Base-by-base conservation (phyloP, 2,329 filamentous ascomycete species). In the Alternaria solani region DNA sequence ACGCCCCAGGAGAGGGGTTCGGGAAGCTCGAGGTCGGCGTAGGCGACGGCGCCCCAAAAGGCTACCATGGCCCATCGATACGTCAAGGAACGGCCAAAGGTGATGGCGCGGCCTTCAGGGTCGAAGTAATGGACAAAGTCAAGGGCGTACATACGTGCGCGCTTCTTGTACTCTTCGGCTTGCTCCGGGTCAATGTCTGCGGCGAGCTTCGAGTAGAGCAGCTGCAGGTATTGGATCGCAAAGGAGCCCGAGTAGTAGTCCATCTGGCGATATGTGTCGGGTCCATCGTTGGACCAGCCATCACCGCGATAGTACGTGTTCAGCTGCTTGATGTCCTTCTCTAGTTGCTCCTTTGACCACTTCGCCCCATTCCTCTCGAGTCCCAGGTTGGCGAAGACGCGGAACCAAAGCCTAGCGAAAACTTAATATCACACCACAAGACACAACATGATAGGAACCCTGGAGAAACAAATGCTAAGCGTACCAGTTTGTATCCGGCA, bases 31-130 rank as follows among this genome's bases (percentile, higher is more conserved):
- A 93, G 88, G 65, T 88, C 88, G 4, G 91, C 90, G 69, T 92
- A 93, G 1, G 90, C 91, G 28, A 93, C 79, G 0, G 91, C 89
- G 12, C 90, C 89, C 91, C 91, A 94, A 79, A 94, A 94, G 0
- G 88, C 90, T n/a, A 90, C 88, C 88, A 93, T 93, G 49, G 90
- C 91, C 75, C 93, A 94, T n/a, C 91, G 87, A 75, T 94, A 94
- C 7, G 90, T 91, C 51, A 94, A 85, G 53, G 89, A 92, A 48
- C 91, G 86, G 4, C 91, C 91, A 66, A 93, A 94, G 0, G 91
- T 91, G 52, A 93, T 91, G 2, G 89, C 85, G 25, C 90, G 84
- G 74, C 85, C 91, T 74, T 91, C 85, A 8, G 87, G 83, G 69
- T 92, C 90, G 62, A 91, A 93, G 76, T 93, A 94, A 78, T 93